Conservation (phyloP, 192 early-diverging fungal genomes). For the Pilobolus umbonatus region DNA sequence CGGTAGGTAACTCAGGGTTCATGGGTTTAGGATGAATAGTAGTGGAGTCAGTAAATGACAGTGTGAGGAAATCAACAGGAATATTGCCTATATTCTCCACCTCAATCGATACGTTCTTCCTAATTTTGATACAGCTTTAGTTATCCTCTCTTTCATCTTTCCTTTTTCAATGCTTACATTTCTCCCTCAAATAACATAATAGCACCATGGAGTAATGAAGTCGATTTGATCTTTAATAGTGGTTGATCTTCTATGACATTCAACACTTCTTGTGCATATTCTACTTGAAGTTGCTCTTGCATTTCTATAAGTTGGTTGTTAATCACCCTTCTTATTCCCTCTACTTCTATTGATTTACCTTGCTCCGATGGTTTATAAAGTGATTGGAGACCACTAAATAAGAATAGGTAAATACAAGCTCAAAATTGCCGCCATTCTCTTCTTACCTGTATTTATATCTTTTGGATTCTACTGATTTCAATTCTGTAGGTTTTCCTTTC, state of each 20-base stretch:
- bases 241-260: conserved; percentile 65
- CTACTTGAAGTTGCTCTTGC: too few species aligned
- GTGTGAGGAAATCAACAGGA: conserved; percentile 62
- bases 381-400: conserved; percentile 1
- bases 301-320: neutral
- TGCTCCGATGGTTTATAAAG: neutral
- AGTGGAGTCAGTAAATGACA: conserved; percentile 52
- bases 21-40: conserved; percentile 24
- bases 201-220: conserved; percentile 55
- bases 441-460: conserved; percentile 12
- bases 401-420: neutral
- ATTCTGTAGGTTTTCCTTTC: neutral
- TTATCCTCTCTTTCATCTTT: neutral
- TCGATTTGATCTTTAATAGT: conserved; percentile 59
- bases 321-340: neutral
- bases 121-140: neutral
- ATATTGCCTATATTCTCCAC: conserved; percentile 74
- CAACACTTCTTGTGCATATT: neutral
- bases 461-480: conserved; percentile 5
- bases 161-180: conserved; percentile 19
- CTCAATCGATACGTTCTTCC: conserved; percentile 51
- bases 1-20: conserved; percentile 45
- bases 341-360: neutral
- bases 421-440: too few species aligned
- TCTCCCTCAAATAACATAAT: conserved; percentile 84